Evolutionary conservation across 2,329 filamentous ascomycete genomes (phyloP).

Genomic region (Phaeosphaeriaceae sp.): DNA sequence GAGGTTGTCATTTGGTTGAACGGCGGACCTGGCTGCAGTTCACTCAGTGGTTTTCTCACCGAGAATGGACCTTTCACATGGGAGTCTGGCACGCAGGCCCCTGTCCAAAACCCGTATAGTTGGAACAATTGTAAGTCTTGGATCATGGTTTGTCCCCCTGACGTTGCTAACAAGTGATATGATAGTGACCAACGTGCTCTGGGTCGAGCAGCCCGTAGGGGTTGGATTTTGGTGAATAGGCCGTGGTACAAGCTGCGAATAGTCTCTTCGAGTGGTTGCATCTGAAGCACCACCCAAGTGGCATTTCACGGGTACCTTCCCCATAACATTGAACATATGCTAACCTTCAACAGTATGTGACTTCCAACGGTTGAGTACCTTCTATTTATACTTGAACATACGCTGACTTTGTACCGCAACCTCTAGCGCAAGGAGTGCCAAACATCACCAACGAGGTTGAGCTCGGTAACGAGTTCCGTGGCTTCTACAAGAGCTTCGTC

Average conservation of each 20-base stretch:
- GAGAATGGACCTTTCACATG: constrained; percentile 72
- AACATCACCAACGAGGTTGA: constrained; percentile 58
- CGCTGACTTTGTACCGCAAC: too few species aligned
- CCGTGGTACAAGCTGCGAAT: too few species aligned
- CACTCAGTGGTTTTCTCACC: constrained; percentile 72
- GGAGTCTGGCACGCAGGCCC: constrained; percentile 71
- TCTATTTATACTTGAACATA: too few species aligned
- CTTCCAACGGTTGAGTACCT: too few species aligned
- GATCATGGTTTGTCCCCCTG: background rate
- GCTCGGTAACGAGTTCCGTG: constrained; percentile 55
- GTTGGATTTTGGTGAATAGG: constrained; percentile 52
- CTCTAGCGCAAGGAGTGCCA: constrained; percentile 50
- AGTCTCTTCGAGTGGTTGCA: background rate
- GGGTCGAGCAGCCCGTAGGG: constrained; percentile 57
- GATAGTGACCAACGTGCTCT: constrained; percentile 48
- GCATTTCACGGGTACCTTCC: background rate
- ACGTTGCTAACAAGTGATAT: background rate
- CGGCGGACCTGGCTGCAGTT: constrained; percentile 54
- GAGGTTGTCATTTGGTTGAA: constrained; percentile 66
- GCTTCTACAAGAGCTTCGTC: constrained; percentile 63
- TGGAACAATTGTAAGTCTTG: constrained; percentile 58
- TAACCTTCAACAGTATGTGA: background rate
- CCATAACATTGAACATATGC: background rate
- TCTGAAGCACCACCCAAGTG: background rate
- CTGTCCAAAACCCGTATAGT: constrained; percentile 71